A percentile compares a stretch with the other conserved stretches of the same genome.
Conservation (phyloP, 2,329 filamentous ascomycete genomes). For the Neoarthrinium moseri region DNA sequence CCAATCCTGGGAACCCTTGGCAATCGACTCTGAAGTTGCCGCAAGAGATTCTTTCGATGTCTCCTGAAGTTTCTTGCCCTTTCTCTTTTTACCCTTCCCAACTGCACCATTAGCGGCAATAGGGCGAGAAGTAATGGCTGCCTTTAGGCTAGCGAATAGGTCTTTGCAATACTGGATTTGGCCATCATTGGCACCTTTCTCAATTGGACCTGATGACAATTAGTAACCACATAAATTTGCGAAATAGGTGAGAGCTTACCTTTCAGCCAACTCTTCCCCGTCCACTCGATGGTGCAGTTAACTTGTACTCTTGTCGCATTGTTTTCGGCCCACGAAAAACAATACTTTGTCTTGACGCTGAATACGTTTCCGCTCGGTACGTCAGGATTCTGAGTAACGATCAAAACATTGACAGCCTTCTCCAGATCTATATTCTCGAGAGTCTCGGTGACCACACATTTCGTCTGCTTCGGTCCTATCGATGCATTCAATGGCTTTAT, state of each 20-base stretch:
- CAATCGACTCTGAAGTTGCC: slow-evolving; percentile 38
- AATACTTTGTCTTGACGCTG: slow-evolving; percentile 89
- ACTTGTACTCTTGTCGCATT: slow-evolving; percentile 83
- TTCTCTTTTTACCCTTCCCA: slow-evolving; percentile 60
- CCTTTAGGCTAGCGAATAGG: slow-evolving; percentile 71
- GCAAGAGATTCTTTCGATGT: slow-evolving; percentile 38
- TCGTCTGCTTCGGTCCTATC: slow-evolving; percentile 91
- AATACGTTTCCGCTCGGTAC: slow-evolving; percentile 94
- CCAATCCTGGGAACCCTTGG: slow-evolving; percentile 56
- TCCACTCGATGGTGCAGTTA: slow-evolving; percentile 93
- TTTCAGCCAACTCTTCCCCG: slow-evolving; percentile 96
- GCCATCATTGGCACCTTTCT: slow-evolving; percentile 91
- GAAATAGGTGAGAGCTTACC: slow-evolving; percentile 54
- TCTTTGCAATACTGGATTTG: slow-evolving; percentile 82
- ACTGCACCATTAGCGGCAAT: slow-evolving; percentile 44
- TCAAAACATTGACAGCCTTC: slow-evolving; percentile 78
- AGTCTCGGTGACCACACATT: slow-evolving; percentile 83
- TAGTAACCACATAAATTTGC: not conserved
- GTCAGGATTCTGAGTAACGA: slow-evolving; percentile 87
- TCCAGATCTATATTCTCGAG: slow-evolving; percentile 86
- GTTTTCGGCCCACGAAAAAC: slow-evolving; percentile 85
- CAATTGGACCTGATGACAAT: slow-evolving; percentile 71
- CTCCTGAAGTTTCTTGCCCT: slow-evolving; percentile 50
- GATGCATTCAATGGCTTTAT: slow-evolving; percentile 84
- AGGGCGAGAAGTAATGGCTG: slow-evolving; percentile 66